Evolutionary conservation across 202 grass and related monocot species (phyloP).

Genomic region (Cymbopogon flexuosus): DNA sequence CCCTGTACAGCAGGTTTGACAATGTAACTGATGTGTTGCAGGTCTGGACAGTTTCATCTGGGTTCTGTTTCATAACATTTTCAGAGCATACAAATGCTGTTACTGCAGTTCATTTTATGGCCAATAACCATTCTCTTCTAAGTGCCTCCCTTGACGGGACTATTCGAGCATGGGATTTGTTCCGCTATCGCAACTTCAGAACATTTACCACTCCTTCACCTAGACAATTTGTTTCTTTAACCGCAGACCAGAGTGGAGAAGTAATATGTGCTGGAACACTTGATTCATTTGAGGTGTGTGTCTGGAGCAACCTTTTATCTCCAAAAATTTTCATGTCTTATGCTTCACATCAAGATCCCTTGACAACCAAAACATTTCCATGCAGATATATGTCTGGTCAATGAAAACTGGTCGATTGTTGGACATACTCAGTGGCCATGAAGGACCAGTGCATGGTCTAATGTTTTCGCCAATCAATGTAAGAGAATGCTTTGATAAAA

Average conservation of each 20-base stretch:
- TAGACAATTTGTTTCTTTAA: constrained; percentile 87
- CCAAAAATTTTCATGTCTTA: neutral
- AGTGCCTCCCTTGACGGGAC: constrained; percentile 96
- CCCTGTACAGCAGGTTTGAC: neutral
- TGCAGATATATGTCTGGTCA: constrained; percentile 98
- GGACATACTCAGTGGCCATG: constrained; percentile 84
- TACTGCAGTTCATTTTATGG: constrained; percentile 88
- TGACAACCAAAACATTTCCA: constrained; percentile 2
- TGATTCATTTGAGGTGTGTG: constrained; percentile 89
- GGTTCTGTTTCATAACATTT: constrained; percentile 95
- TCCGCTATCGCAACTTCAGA: constrained; percentile 89
- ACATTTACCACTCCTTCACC: constrained; percentile 86
- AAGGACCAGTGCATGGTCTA: constrained; percentile 91
- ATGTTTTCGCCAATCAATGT: constrained; percentile 95
- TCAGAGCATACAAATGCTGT: constrained; percentile 93
- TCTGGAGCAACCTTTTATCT: neutral
- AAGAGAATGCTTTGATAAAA: constrained; percentile 31
- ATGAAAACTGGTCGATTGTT: constrained; percentile 99
- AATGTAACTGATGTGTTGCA: constrained; percentile 35
- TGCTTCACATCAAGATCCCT: neutral
- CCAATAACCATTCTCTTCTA: constrained; percentile 86
- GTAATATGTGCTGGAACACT: constrained; percentile 96
- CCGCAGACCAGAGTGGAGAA: constrained; percentile 82
- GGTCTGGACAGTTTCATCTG: constrained; percentile 91
- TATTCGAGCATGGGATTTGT: constrained; percentile 87